phyloP scores from a whole-genome alignment of 306 rosid species.

The Cicer pinnatifidum region DNA sequence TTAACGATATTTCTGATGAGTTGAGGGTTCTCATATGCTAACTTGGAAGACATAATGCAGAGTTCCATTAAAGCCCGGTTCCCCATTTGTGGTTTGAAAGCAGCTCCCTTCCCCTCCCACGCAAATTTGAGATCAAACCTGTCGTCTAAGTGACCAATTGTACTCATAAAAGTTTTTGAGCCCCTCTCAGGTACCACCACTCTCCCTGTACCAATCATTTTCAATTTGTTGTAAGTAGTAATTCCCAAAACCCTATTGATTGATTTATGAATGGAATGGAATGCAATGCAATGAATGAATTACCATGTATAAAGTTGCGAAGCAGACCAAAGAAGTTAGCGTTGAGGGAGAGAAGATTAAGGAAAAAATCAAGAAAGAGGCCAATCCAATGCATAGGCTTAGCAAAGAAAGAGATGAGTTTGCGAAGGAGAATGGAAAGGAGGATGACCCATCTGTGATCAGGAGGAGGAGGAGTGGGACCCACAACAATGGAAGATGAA shows the following conservation, averaged over 20 bases:
- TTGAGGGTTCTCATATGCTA: slow-evolving; percentile 71
- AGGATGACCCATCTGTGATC: slow-evolving; percentile 63
- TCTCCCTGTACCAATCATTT: slow-evolving; percentile 47
- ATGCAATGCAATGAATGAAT: too few species aligned
- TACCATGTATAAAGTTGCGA: slow-evolving; percentile 58
- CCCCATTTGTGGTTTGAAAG: slow-evolving; percentile 44
- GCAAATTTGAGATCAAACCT: slow-evolving; percentile 52
- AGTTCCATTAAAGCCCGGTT: slow-evolving; percentile 65
- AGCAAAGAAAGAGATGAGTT: slow-evolving; percentile 54
- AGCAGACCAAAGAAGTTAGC: slow-evolving; percentile 56
- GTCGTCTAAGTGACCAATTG: slow-evolving; percentile 68
- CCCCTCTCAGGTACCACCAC: slow-evolving; percentile 65
- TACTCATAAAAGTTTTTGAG: slow-evolving; percentile 65
- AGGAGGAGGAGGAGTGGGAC: slow-evolving; percentile 17
- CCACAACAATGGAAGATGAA: background rate
- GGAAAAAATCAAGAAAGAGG: slow-evolving; percentile 60
- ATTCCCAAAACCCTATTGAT: too few species aligned
- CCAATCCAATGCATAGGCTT: slow-evolving; percentile 75
- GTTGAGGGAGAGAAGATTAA: slow-evolving; percentile 72
- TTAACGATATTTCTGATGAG: slow-evolving; percentile 52
- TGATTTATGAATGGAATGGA: too few species aligned
- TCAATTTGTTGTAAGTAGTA: too few species aligned
- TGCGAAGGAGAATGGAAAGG: slow-evolving; percentile 62
- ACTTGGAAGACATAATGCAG: slow-evolving; percentile 77
- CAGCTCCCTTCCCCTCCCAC: slow-evolving; percentile 9